A percentile compares a stretch with the other conserved stretches of the same genome.
phyloP scores from a whole-genome alignment of 768 basidiomycete species.

The Trametes gibbosa region DNA sequence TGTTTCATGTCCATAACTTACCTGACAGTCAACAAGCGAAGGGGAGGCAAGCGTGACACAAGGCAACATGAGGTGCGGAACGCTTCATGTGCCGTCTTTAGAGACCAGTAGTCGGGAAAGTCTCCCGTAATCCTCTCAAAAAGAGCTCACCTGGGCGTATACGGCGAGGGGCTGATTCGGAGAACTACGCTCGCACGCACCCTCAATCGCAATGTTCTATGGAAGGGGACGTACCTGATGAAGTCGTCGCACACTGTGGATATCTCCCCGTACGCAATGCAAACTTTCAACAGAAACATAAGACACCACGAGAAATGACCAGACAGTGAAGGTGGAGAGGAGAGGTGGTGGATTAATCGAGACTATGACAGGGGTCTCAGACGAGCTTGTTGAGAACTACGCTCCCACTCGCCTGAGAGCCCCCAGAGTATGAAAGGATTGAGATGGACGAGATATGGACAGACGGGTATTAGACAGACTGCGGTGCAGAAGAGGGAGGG shows the following conservation, averaged over 20 bases:
- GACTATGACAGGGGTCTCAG: background rate
- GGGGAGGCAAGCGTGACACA: too few species aligned
- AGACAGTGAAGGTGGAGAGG: background rate
- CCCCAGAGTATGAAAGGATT: background rate
- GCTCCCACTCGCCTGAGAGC: constrained; percentile 38
- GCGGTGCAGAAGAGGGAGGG: background rate
- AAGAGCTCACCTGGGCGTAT: background rate
- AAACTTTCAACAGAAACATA: too few species aligned
- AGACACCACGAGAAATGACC: background rate
- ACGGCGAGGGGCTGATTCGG: constrained; percentile 25
- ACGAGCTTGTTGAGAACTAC: constrained; percentile 46
- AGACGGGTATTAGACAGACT: background rate
- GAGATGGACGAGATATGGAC: background rate
- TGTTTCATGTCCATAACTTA: too few species aligned
- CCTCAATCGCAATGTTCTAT: background rate
- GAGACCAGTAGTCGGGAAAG: background rate
- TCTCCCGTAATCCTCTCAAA: background rate
- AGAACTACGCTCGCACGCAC: constrained; percentile 36
- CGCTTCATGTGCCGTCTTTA: too few species aligned
- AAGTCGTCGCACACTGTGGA: too few species aligned
- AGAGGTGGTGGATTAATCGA: background rate
- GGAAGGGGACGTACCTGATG: constrained; percentile 1
- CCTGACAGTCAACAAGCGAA: too few species aligned
- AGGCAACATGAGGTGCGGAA: too few species aligned
- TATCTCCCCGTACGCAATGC: too few species aligned